Percentiles rank a stretch among this genome's conserved stretches.
Evolutionary conservation across 805 yeast species (phyloP).

Genomic region (Debaryomyces prosopidis): DNA sequence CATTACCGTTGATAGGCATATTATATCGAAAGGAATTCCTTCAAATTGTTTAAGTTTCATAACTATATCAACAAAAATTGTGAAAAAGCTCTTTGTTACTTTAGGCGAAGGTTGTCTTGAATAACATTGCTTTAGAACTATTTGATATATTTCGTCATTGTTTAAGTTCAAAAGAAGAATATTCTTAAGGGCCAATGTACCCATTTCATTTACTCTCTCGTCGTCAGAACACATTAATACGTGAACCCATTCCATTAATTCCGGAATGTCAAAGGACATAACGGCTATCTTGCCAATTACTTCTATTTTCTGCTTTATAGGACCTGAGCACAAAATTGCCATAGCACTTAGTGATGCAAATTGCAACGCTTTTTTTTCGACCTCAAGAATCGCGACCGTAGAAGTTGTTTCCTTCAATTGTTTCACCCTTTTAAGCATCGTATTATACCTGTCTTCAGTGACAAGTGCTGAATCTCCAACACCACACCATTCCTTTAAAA

Average conservation of each 20-base stretch:
- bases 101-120: slow-evolving; percentile 48
- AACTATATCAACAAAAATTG: slow-evolving; percentile 66
- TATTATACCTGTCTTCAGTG: slow-evolving; percentile 64
- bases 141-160: slow-evolving; percentile 51
- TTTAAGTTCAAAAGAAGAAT: slow-evolving; percentile 61
- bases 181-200: slow-evolving; percentile 69
- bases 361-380: slow-evolving; percentile 72
- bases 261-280: slow-evolving; percentile 69
- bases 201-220: slow-evolving; percentile 59
- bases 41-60: slow-evolving; percentile 49
- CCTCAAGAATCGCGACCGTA: slow-evolving; percentile 73
- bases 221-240: slow-evolving; percentile 61
- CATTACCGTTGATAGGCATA: slow-evolving; percentile 76
- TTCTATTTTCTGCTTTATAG: slow-evolving; percentile 51
- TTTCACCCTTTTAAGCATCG: slow-evolving; percentile 50
- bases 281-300: slow-evolving; percentile 50
- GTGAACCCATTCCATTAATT: slow-evolving; percentile 79
- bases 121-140: slow-evolving; percentile 74
- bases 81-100: slow-evolving; percentile 68
- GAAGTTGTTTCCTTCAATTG: slow-evolving; percentile 44
- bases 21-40: slow-evolving; percentile 58
- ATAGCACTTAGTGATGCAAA: slow-evolving; percentile 75
- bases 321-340: slow-evolving; percentile 80
- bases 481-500: slow-evolving; percentile 93
- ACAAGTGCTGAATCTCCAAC: slow-evolving; percentile 65